Percentiles rank a stretch among this genome's conserved stretches.
phyloP scores from a whole-genome alignment of 1,284 basidiomycete genomes.

The Moesziomyces sp. region DNA sequence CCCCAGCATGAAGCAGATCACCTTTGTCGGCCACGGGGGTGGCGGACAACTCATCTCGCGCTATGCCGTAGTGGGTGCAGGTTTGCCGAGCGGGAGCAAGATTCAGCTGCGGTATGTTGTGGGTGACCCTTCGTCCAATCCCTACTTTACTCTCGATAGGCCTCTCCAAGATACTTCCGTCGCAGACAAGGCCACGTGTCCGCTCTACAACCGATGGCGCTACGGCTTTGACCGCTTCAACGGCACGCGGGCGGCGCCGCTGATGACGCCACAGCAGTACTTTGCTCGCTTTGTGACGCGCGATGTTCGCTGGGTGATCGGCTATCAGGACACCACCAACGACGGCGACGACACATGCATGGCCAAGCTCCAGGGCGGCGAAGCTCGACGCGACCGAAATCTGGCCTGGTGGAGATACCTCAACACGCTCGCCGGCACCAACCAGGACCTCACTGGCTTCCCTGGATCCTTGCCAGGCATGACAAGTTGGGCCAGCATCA shows the following conservation, averaged over 20 bases:
- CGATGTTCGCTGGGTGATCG: conserved; percentile 63
- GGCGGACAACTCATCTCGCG: conserved; percentile 63
- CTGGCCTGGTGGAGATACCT: conserved; percentile 64
- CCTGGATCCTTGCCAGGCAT: conserved; percentile 40
- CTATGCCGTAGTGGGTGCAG: conserved; percentile 59
- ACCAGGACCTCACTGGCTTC: conserved; percentile 59
- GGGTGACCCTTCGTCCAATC: conserved; percentile 62
- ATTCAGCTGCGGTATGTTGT: conserved; percentile 61
- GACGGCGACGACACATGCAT: conserved; percentile 65
- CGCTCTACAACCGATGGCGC: conserved; percentile 60
- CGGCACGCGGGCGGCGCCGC: conserved; percentile 31
- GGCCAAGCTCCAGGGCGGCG: conserved; percentile 64
- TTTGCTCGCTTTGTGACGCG: conserved; percentile 52
- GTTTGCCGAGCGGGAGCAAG: conserved; percentile 16
- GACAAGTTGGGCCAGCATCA: conserved; percentile 47
- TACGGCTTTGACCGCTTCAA: conserved; percentile 61
- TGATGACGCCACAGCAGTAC: conserved; percentile 50
- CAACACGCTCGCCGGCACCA: conserved; percentile 59
- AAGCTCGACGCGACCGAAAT: conserved; percentile 60
- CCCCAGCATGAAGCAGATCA: conserved; percentile 59
- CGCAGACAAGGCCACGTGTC: conserved; percentile 46
- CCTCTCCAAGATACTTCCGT: conserved; percentile 48
- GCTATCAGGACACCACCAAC: conserved; percentile 51
- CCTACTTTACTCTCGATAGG: conserved; percentile 61
- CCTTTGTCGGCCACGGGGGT: conserved; percentile 65